Evolutionary conservation across 768 basidiomycete genomes (phyloP).

Genomic region (Agaricus subrufescens): DNA sequence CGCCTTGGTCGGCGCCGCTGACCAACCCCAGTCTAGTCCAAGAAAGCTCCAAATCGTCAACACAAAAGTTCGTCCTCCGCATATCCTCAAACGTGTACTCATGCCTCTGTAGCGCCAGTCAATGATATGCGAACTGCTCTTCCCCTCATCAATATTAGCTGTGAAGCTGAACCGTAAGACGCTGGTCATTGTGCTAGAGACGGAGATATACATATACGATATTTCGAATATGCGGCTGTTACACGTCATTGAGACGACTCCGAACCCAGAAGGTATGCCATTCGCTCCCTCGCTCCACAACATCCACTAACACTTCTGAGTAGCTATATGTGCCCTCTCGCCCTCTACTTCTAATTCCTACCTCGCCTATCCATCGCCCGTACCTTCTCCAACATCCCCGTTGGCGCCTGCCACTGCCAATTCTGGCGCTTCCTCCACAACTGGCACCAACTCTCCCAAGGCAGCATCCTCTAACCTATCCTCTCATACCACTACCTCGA

Average conservation of each 20-base stretch:
- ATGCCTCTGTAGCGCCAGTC: constrained; percentile 71
- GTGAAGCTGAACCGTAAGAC: constrained; percentile 98
- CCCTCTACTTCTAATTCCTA: constrained; percentile 91
- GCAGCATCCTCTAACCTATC: neutral
- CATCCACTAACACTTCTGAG: neutral
- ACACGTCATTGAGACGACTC: constrained; percentile 95
- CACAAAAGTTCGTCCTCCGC: constrained; percentile 68
- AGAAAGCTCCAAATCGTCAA: constrained; percentile 97
- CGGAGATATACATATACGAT: constrained; percentile 99
- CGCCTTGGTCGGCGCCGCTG: constrained; percentile 93
- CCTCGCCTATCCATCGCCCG: constrained; percentile 93
- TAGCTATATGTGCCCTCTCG: constrained; percentile 51
- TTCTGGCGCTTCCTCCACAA: neutral
- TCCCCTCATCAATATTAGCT: constrained; percentile 94
- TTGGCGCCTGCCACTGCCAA: constrained; percentile 25
- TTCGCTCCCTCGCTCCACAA: constrained; percentile 8
- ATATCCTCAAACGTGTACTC: neutral
- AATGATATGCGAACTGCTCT: constrained; percentile 97
- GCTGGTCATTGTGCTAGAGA: constrained; percentile 91
- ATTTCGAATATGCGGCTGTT: constrained; percentile 97
- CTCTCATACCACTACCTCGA: constrained; percentile 21
- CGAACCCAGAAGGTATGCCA: constrained; percentile 86
- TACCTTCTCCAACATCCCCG: constrained; percentile 74
- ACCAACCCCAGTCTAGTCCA: constrained; percentile 86
- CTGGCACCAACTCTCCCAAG: neutral